A percentile compares a stretch with the other conserved stretches of the same genome.
phyloP scores from a whole-genome alignment of 805 yeast species.

The Candida coquimbonensis region DNA sequence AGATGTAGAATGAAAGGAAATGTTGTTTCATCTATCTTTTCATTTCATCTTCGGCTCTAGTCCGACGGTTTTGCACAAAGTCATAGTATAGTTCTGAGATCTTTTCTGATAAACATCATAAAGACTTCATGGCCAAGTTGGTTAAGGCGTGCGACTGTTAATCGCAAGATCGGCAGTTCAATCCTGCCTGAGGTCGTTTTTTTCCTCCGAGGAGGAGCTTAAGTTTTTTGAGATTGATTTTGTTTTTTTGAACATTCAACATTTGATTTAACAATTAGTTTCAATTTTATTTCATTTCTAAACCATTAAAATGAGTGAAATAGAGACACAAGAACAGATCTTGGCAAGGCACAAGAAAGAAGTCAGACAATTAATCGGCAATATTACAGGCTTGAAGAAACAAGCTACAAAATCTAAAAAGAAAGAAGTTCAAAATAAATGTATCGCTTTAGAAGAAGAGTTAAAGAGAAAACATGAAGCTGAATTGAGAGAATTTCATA shows the following conservation, averaged over 20 bases:
- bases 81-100: no score
- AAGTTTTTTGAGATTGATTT: no score
- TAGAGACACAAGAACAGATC: conserved; percentile 43
- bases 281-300: no score
- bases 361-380: conserved; percentile 54
- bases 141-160: conserved; percentile 46
- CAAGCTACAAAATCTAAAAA: conserved; percentile 77
- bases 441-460: conserved; percentile 51
- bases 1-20: no score
- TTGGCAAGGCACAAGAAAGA: conserved; percentile 64
- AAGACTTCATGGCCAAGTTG: conserved; percentile 27
- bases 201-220: conserved; percentile 3
- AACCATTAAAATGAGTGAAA: neutral
- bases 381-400: conserved; percentile 69
- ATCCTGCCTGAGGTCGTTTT: conserved; percentile 43
- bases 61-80: no score
- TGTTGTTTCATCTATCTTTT: no score
- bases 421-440: conserved; percentile 54
- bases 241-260: neutral
- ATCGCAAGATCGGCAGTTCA: conserved; percentile 46
- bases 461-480: conserved; percentile 45
- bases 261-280: no score
- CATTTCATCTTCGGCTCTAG: no score
- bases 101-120: no score
- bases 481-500: conserved; percentile 35